Evolutionary conservation across 2,329 filamentous ascomycete species (phyloP).

Genomic region (Fusarium algeriense): DNA sequence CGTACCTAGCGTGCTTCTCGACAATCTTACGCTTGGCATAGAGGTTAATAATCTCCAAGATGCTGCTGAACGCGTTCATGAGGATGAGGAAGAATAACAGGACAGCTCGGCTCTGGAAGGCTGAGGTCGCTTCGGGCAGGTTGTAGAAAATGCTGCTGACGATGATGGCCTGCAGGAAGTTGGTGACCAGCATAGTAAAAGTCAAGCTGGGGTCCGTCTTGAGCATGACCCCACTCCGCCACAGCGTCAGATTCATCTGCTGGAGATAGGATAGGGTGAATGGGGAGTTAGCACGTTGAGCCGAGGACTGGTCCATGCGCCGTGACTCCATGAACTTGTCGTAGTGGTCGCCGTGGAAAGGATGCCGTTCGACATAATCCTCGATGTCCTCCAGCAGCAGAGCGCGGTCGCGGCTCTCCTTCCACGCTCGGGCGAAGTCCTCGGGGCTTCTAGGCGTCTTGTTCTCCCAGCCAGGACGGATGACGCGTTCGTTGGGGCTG

Average conservation of each 20-base stretch:
- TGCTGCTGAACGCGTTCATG: conserved; percentile 40
- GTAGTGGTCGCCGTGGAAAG: conserved; percentile 45
- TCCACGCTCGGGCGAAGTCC: conserved; percentile 54
- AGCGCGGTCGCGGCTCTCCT: conserved; percentile 41
- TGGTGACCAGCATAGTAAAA: conserved; percentile 32
- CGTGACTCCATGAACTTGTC: conserved; percentile 41
- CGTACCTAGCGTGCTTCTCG: conserved; percentile 51
- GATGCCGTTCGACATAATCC: conserved; percentile 44
- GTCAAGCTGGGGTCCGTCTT: conserved; percentile 40
- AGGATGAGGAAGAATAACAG: conserved; percentile 39
- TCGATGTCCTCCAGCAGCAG: conserved; percentile 49
- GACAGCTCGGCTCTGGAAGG: conserved; percentile 20
- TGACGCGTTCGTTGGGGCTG: conserved; percentile 51
- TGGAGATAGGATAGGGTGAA: conserved; percentile 39
- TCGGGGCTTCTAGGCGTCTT: conserved; percentile 52
- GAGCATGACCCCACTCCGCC: conserved; percentile 37
- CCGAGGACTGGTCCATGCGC: conserved; percentile 41
- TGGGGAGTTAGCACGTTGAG: conserved; percentile 36
- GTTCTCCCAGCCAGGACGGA: conserved; percentile 49
- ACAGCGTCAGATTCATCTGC: conserved; percentile 32
- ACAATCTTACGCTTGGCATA: conserved; percentile 49
- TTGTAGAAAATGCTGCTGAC: conserved; percentile 42
- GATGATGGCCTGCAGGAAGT: conserved; percentile 39
- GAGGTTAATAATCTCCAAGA: conserved; percentile 43
- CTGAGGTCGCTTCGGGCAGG: conserved; percentile 6